phyloP scores from a whole-genome alignment of 371 early-diverging fungal genomes.

The Batkoa obscura region DNA sequence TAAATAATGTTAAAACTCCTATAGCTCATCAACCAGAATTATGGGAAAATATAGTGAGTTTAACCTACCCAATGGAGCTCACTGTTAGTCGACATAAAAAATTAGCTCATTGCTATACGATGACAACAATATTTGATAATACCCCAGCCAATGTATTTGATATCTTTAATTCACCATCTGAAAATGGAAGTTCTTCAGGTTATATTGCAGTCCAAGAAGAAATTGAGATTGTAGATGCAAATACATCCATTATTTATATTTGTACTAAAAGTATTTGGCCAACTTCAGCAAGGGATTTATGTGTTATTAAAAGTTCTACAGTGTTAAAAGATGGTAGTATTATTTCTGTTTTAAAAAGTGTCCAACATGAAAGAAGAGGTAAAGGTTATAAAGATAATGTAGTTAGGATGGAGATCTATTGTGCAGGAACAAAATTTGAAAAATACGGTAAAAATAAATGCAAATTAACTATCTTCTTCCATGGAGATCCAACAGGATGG shows the following conservation, averaged over 20 bases:
- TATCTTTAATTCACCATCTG: neutral
- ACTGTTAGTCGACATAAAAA: neutral
- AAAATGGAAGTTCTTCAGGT: neutral
- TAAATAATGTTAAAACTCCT: too few relatives aligned
- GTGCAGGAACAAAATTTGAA: neutral
- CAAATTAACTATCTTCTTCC: neutral
- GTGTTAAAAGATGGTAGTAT: neutral
- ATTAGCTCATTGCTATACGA: neutral
- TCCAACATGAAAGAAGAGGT: neutral
- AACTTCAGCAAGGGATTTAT: conserved; percentile 3
- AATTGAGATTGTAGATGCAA: conserved; percentile 2
- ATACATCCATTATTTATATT: neutral
- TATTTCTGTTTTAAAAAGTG: neutral
- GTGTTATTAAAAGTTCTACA: neutral
- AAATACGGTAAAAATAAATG: conserved; percentile 1
- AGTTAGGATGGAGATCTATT: neutral
- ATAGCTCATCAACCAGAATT: too few relatives aligned
- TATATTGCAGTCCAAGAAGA: neutral
- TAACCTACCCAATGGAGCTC: neutral
- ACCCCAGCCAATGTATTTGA: neutral
- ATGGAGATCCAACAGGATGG: conserved; percentile 5
- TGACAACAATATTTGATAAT: neutral
- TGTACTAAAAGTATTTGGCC: conserved; percentile 1
- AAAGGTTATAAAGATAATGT: neutral
- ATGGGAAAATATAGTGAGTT: neutral